Base-by-base conservation (phyloP, 345 rosid species). In the Populus davidiana region DNA sequence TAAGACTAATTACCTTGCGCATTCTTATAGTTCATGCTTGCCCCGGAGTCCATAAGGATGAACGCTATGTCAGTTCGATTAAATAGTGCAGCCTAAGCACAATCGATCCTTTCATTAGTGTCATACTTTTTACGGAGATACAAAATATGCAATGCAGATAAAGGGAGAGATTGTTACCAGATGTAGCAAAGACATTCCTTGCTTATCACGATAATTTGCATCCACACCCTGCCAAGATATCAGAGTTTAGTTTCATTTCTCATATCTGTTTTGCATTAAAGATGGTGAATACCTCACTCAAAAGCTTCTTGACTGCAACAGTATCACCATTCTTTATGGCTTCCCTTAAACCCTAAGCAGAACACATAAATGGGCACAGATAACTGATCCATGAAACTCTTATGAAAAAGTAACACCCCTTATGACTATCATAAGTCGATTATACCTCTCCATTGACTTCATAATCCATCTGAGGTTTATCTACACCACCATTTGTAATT, bases 141-240 rank as follows among this genome's bases (percentile, higher is more conserved):
- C 36, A 12, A 14, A 29, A 9, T 9, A 38, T 39, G 5, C n/a
- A 17, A 18, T n/a, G 69, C 25, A 69, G 41, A 78, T 41, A 63
- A 67, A 38, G 74, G 70, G 77, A 50, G 77, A 61, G 77, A 78
- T 44, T 25, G n/a, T 62, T 83, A 92, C 98, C 90, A 93, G 77
- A 85, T 93, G 98, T 69, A 93, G 93, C 86, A 96, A 83, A 70
- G 99, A 91, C 89, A 90, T 83, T 81, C 97, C 95, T 81, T 93
- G 98, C 79, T 79, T 93, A 89, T 96, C 99, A 29, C 18, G 88
- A 79, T 91, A 93, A 85, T 96, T 96, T 83, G 99, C 95, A 78
- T 93, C 94, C 68, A 93, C 93, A 20, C 95, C 97, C 97, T 92
- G 90, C 67, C 82, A 81, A 72, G 41, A 73, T 50, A 52, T 71